Percentiles rank a stretch among this genome's conserved stretches.
phyloP scores from a whole-genome alignment of 257 asterid genomes.

The Solanum pennellii region DNA sequence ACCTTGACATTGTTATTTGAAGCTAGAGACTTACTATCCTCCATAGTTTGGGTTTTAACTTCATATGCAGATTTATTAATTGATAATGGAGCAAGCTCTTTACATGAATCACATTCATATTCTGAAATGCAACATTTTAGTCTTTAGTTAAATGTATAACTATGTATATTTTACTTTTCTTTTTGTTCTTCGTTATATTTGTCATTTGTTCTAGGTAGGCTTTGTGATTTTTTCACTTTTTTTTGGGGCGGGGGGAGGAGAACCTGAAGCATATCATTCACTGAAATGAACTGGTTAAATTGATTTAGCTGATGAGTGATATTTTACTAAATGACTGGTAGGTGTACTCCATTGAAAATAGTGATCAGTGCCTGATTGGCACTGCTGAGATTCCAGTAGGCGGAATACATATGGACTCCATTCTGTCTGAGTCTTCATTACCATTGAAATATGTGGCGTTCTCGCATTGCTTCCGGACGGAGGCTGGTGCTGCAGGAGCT shows the following conservation, averaged over 20 bases:
- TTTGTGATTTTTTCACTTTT: not conserved
- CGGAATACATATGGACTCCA: conserved; percentile 96
- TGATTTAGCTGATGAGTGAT: not conserved
- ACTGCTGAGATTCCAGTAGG: conserved; percentile 98
- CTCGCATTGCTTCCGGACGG: conserved; percentile 97
- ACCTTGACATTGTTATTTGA: not conserved
- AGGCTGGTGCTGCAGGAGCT: conserved; percentile 97
- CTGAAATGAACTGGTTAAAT: not conserved
- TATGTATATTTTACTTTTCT: not conserved
- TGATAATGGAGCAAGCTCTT: not conserved
- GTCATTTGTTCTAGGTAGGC: not conserved
- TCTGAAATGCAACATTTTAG: not conserved
- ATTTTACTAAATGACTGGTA: conserved; percentile 13
- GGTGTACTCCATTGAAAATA: conserved; percentile 93
- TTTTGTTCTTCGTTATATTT: not conserved
- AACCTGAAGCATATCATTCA: not conserved
- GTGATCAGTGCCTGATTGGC: conserved; percentile 95
- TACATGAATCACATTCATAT: not conserved
- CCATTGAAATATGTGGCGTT: conserved; percentile 86
- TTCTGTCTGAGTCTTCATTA: conserved; percentile 56
- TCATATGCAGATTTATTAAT: not conserved
- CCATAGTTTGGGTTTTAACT: not conserved
- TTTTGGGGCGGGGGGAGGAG: not conserved
- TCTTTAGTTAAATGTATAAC: not conserved
- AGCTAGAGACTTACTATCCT: not conserved